Conservation (phyloP, 2,329 filamentous ascomycete genomes). For the Ophioceras dolichostomum region DNA sequence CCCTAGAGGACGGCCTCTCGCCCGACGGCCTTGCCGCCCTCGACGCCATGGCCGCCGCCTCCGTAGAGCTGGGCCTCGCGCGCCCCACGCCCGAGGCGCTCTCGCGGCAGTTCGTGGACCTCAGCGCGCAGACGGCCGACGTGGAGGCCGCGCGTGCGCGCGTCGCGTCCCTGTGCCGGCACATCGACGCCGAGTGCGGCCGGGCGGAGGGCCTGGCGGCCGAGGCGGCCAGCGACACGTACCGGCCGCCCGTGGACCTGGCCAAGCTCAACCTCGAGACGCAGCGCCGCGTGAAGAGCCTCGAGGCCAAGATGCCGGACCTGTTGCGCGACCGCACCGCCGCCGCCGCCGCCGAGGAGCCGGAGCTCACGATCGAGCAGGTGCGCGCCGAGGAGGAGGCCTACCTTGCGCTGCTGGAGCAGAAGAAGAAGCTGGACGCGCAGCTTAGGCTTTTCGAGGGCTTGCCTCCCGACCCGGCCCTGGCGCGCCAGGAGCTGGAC, state of each 20-base stretch:
- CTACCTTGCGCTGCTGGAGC: conserved; percentile 42
- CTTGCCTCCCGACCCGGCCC: conserved; percentile 57
- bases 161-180: conserved; percentile 40
- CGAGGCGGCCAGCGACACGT: conserved; percentile 30
- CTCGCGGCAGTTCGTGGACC: conserved; percentile 37
- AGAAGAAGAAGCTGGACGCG: conserved; percentile 46
- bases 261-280: conserved; percentile 63
- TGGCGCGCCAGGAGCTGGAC: conserved; percentile 60
- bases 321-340: conserved; percentile 44
- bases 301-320: conserved; percentile 55
- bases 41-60: conserved; percentile 41
- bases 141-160: conserved; percentile 43
- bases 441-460: conserved; percentile 57
- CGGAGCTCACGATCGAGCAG: conserved; percentile 42
- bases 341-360: conserved; percentile 19
- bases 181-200: conserved; percentile 39
- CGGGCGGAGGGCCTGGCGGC: conserved; percentile 24
- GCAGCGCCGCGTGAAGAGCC: conserved; percentile 56
- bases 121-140: conserved; percentile 41
- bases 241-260: conserved; percentile 43
- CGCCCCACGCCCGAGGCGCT: conserved; percentile 35
- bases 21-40: conserved; percentile 43
- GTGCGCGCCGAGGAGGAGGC: conserved; percentile 45
- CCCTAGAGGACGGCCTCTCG: conserved; percentile 41
- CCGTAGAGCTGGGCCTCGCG: conserved; percentile 35